phyloP scores from a whole-genome alignment of 257 asterid species.

The Echium plantagineum region DNA sequence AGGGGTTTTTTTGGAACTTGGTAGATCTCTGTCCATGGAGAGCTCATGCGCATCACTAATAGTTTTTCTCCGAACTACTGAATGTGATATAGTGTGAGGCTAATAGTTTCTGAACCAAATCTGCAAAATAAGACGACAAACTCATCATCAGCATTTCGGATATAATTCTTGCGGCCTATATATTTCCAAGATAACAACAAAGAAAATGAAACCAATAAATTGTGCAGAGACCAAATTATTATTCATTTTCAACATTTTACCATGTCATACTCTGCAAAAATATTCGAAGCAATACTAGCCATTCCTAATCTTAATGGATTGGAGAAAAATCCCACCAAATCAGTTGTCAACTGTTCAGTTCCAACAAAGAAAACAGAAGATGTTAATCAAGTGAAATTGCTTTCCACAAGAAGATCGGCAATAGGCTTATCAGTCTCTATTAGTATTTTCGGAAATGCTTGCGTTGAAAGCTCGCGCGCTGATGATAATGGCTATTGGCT shows the following conservation, averaged over 20 bases:
- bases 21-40: background rate
- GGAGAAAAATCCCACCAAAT: conserved; percentile 10
- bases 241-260: background rate
- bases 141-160: background rate
- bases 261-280: conserved; percentile 41
- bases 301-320: conserved; percentile 17
- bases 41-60: background rate
- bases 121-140: background rate
- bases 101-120: background rate
- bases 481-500: conserved; percentile 65
- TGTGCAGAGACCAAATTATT: background rate
- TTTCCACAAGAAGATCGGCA: conserved; percentile 37
- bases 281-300: conserved; percentile 28
- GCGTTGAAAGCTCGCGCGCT: conserved; percentile 27
- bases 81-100: background rate
- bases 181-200: background rate
- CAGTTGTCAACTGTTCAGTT: conserved; percentile 12
- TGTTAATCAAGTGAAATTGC: conserved; percentile 10
- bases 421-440: conserved; percentile 37
- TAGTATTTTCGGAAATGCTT: conserved; percentile 24
- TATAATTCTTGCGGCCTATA: conserved; percentile 1
- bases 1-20: no score
- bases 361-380: conserved; percentile 16
- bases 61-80: background rate
- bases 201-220: background rate